Base-by-base conservation (phyloP, 2,329 filamentous ascomycete species). In the Periconia sp. region DNA sequence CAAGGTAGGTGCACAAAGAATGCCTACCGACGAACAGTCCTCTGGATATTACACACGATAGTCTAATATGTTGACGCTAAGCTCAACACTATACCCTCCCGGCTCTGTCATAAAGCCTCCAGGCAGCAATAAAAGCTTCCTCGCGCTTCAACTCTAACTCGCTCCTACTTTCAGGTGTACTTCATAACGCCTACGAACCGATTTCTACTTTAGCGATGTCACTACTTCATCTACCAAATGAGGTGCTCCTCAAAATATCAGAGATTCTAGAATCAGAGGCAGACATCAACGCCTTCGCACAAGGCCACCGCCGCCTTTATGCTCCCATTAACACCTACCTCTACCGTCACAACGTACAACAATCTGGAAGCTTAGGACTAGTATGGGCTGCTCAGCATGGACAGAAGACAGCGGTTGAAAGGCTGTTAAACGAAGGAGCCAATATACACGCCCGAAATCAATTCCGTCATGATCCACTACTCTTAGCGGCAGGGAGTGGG, bases 271-370 rank as follows among this genome's bases (percentile, higher is more conserved):
- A 37, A 19, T 28, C 35, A 6, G 24, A 29, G 15, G 15, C 16
- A 28, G 35, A 37, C 6, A 37, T 37, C 23, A 37, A 37, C 35
- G 35, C 35, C 35, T 29, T 37, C 7, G 15, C 17, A 21, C 23
- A 37, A 37, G 16, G 16, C 5, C 28, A 37, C 16, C 22, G 34
- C 15, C 34, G 34, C 23, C 5, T 17, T 25, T 26, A 36, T 24
- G 4, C 8, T 12, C 22, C 19, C 4, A 13, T 36, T 18, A 26
- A 36, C 10, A 15, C 3, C 10, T 36, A 36, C 19, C 34, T 36
- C 13, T 36, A 36, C 34, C 23, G 34, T 13, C 13, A 36, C 34
- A 36, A 36, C 15, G 19, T 36, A 26, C 34, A 36, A 21, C 23
- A 18, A 5, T 36, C 34, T 18, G 22, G 15, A 26, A 36, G 34